These are phyloP conservation scores for Poronia punctata DNA, from an alignment of 495 filamentous ascomycete genomes.

Conservation along the genomic window DNA sequence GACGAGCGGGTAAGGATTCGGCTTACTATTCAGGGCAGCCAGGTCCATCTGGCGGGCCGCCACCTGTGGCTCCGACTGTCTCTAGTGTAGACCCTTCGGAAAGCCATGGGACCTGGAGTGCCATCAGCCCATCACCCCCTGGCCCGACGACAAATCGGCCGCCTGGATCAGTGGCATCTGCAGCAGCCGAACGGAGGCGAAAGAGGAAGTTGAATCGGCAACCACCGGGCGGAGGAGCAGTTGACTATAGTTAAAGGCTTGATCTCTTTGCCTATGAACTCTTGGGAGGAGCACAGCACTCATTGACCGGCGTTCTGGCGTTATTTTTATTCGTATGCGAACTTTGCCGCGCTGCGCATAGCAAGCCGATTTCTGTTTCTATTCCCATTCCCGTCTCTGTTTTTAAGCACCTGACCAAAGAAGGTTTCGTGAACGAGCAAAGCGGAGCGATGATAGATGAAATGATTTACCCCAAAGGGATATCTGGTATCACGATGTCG, in stretches of 20 bases:
- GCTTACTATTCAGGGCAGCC: conserved; percentile 47
- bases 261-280: neutral
- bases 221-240: conserved; percentile 21
- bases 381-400: conserved; percentile 1
- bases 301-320: conserved; percentile 24
- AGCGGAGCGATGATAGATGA: conserved; percentile 1
- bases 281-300: conserved; percentile 4
- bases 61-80: conserved; percentile 28
- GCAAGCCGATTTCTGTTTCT: too few relatives aligned
- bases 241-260: conserved; percentile 35
- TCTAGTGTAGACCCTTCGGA: conserved; percentile 36
- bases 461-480: neutral
- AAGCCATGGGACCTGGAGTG: conserved; percentile 37
- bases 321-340: conserved; percentile 13
- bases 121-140: conserved; percentile 29
- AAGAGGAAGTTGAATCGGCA: conserved; percentile 37
- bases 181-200: conserved; percentile 36
- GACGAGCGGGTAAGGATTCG: conserved; percentile 43
- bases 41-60: conserved; percentile 29
- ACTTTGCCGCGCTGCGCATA: neutral
- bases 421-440: too few relatives aligned
- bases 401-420: too few relatives aligned
- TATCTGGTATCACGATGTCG: neutral
- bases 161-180: conserved; percentile 17
- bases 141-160: conserved; percentile 13